Conservation (phyloP, 2,329 filamentous ascomycete genomes). For the Zasmidium angulare region DNA sequence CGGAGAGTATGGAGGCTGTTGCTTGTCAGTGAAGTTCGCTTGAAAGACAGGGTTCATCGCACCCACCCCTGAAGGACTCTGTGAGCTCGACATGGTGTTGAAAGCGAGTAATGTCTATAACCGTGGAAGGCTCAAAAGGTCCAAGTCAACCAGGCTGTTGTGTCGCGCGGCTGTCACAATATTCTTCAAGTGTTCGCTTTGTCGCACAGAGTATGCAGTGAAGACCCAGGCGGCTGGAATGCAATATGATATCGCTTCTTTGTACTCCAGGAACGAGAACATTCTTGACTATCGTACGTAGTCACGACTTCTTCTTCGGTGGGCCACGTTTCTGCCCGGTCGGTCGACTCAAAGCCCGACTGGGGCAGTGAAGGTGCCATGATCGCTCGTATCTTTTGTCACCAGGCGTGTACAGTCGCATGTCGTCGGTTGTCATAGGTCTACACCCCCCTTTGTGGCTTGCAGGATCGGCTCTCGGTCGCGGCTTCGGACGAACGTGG, state of each 20-base stretch:
- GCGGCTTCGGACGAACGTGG: too few species aligned
- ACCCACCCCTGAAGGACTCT: constrained; percentile 12
- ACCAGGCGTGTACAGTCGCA: too few species aligned
- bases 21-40: too few species aligned
- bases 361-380: not conserved
- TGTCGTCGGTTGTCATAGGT: too few species aligned
- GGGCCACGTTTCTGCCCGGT: not conserved
- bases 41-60: not conserved
- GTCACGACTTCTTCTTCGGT: not conserved
- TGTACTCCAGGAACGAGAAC: not conserved
- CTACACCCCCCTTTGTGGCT: too few species aligned
- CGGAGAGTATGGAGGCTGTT: constrained; percentile 31
- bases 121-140: not conserved
- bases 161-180: not conserved
- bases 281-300: not conserved
- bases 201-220: not conserved
- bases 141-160: not conserved
- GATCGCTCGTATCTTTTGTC: not conserved
- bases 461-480: too few species aligned
- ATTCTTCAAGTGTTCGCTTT: not conserved
- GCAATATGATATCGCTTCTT: too few species aligned
- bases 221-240: not conserved
- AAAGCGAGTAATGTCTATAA: not conserved
- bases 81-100: not conserved
- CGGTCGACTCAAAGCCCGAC: not conserved